Base-by-base conservation (phyloP, 2,329 filamentous ascomycete species). In the Macrophomina phaseolina region DNA sequence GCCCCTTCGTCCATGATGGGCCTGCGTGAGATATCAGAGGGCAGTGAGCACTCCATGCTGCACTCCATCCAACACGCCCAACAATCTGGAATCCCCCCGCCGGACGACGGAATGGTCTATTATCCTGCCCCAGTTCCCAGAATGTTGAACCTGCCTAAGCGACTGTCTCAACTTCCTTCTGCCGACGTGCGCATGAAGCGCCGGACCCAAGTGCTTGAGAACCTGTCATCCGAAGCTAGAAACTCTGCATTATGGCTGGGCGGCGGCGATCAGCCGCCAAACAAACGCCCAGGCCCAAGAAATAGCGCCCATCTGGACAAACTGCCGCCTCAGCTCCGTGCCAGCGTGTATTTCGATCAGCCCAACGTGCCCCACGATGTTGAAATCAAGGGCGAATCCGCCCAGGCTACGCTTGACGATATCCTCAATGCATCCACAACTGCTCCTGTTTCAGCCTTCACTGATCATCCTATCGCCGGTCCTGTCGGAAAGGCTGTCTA, bases 51-150 rank as follows among this genome's bases (percentile, higher is more conserved):
- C 16, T 76, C 76, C 7, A 89, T 75, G 79, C 87, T 73, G 84
- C 89, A 73, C 40, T 56, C 71, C 2, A 64, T 72, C 8, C 69
- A 72, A 38, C 68, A 73, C 30, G 66, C 69, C 4, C 70, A 70
- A 4, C 68, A 70, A 0, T 69, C 71, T 32, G 75, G 69, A 12
- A 71, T 70, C 5, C 87, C 87, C 1, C 82, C 85, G 32, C 90
- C 90, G 1, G 90, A 88, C 4, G 88, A 94, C 70, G 84, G 89
- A 71, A 97, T 98, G 92, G 88, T 97, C 9, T 98, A 90, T 79
- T 99, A 99, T 77, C 95, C 95, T 14, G 95, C 95, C 3, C 94
- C 93, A 1, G 95, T 99, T 2, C 95, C 95, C 3, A 90, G 91
- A 69, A 94, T 97, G 89, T 85, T 99, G 67, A 98, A 97, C 73